A percentile compares a stretch with the other conserved stretches of the same genome.
These are phyloP conservation scores for Coleophoma eucalyptorum DNA, from an alignment of 2,329 filamentous ascomycete genomes.

Conservation along the genomic window DNA sequence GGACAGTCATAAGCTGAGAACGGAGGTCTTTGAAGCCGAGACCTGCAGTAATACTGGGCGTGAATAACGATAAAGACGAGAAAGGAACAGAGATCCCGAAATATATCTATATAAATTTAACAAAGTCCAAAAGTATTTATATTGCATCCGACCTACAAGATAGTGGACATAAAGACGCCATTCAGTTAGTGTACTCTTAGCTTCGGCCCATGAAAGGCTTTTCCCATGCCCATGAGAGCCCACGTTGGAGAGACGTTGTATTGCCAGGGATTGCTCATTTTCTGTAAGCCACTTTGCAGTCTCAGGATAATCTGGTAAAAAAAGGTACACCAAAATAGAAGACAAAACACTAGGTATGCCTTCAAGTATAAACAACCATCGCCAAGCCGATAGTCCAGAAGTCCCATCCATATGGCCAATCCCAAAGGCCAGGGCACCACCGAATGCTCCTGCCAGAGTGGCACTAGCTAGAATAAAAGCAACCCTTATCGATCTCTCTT, in stretches of 20 bases:
- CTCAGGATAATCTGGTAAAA: conserved; percentile 41
- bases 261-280: conserved; percentile 29
- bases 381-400: conserved; percentile 4
- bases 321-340: conserved; percentile 37
- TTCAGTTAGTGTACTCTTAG: not conserved
- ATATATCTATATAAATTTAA: too few relatives aligned
- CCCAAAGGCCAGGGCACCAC: conserved; percentile 6
- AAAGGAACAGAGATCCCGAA: conserved; percentile 42
- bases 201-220: not conserved
- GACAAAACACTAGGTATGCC: conserved; percentile 37
- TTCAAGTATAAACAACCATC: conserved; percentile 11
- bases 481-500: conserved; percentile 6
- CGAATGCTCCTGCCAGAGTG: conserved; percentile 10
- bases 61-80: conserved; percentile 51
- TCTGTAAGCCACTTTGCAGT: conserved; percentile 36
- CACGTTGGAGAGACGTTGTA: not conserved
- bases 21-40: conserved; percentile 44
- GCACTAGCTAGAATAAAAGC: conserved; percentile 6
- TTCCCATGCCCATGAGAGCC: not conserved
- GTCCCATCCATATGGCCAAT: conserved; percentile 8
- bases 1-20: conserved; percentile 61
- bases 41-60: conserved; percentile 59
- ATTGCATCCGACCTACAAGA: too few relatives aligned
- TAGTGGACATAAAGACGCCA: not conserved
- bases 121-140: too few relatives aligned